A percentile compares a stretch with the other conserved stretches of the same genome.
Conservation (phyloP, 345 rosid genomes). For the Physaria fendleri region DNA sequence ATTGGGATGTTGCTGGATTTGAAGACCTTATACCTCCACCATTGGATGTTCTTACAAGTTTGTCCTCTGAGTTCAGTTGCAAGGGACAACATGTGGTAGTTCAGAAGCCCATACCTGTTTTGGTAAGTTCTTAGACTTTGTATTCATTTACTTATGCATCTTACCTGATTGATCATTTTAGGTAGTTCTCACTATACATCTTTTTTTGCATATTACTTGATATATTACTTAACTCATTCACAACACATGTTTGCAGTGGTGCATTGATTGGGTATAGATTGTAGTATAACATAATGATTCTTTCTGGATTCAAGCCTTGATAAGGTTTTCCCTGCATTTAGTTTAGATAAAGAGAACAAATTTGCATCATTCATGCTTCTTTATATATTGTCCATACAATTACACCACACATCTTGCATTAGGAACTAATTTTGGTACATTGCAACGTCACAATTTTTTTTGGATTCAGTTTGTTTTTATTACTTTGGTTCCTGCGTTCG, state of each 20-base stretch:
- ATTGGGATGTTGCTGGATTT: constrained; percentile 64
- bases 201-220: too few relatives aligned
- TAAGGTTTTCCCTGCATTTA: too few relatives aligned
- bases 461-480: not conserved
- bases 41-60: constrained; percentile 37
- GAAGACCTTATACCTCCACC: constrained; percentile 62
- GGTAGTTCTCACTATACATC: too few relatives aligned
- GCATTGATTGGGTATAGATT: too few relatives aligned
- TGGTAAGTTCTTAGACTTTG: constrained; percentile 40
- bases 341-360: not conserved
- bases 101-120: constrained; percentile 11
- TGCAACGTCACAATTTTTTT: not conserved
- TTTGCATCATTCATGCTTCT: not conserved
- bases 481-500: not conserved
- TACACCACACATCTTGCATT: not conserved
- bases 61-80: constrained; percentile 35
- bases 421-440: not conserved
- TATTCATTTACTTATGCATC: not conserved
- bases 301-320: too few relatives aligned
- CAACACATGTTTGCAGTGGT: too few relatives aligned
- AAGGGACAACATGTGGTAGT: constrained; percentile 21
- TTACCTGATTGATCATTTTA: not conserved
- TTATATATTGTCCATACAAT: not conserved
- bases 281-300: too few relatives aligned
- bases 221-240: too few relatives aligned